A percentile compares a stretch with the other conserved stretches of the same genome.
These are phyloP conservation scores for Lentinula sp. DNA, from an alignment of 768 basidiomycete species.

Conservation along the genomic window DNA sequence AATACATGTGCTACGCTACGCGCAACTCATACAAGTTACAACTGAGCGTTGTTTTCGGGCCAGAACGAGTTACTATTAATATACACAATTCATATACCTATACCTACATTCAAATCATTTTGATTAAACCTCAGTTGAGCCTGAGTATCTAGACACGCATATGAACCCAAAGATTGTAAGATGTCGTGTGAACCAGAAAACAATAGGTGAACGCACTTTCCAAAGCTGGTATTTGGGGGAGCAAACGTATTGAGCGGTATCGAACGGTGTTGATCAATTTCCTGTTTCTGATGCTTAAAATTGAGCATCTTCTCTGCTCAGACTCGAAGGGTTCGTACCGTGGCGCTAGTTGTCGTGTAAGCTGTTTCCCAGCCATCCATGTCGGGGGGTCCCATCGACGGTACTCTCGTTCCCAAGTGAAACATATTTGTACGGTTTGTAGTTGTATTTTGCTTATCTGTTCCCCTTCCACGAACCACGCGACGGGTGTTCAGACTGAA, in stretches of 20 bases:
- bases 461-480: slow-evolving; percentile 46
- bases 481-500: slow-evolving; percentile 50
- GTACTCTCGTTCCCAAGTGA: slow-evolving; percentile 38
- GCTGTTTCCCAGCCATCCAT: slow-evolving; percentile 28
- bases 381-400: slow-evolving; percentile 28
- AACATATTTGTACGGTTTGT: slow-evolving; percentile 46
- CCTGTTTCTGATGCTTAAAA: background rate
- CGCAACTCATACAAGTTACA: background rate
- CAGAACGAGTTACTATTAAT: background rate
- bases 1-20: too few species aligned
- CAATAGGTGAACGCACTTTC: background rate
- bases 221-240: background rate
- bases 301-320: background rate
- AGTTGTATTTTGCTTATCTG: slow-evolving; percentile 35
- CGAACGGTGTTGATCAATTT: background rate
- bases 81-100: background rate
- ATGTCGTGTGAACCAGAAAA: background rate
- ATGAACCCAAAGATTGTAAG: background rate
- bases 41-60: background rate
- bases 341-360: background rate
- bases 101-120: background rate
- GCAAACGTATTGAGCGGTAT: background rate
- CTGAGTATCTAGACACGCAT: background rate
- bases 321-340: background rate
- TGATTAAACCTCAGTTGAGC: background rate